These are phyloP conservation scores for Glaciozyma martinii DNA, from an alignment of 768 basidiomycete genomes.

Conservation along the genomic window DNA sequence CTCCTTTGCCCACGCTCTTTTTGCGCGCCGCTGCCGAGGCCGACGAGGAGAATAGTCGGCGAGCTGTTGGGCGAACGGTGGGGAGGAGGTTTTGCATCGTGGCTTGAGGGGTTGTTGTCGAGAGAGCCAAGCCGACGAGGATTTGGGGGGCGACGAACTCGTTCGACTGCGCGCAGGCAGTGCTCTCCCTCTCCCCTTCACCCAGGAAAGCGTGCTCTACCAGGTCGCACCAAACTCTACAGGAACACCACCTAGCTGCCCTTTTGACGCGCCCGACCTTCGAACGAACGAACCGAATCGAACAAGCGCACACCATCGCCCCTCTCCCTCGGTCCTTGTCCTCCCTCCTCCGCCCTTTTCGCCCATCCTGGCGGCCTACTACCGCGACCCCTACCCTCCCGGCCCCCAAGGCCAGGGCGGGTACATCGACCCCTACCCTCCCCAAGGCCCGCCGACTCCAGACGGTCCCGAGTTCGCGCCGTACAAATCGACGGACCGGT, in stretches of 20 bases:
- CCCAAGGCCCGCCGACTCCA: neutral
- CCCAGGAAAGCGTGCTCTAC: no score
- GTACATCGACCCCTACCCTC: neutral
- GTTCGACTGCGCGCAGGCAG: neutral
- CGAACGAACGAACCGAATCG: no score
- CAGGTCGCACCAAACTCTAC: no score
- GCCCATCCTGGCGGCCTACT: no score
- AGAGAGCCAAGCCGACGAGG: neutral
- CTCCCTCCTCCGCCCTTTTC: no score
- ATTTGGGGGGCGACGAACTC: neutral
- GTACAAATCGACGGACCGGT: neutral
- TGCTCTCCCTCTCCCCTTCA: neutral
- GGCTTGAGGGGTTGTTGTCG: neutral
- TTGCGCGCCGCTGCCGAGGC: neutral
- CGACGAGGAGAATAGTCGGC: conserved; percentile 1
- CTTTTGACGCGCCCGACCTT: no score
- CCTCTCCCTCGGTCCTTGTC: no score
- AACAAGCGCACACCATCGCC: no score
- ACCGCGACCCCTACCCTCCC: no score
- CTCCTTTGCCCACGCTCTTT: neutral
- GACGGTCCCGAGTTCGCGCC: neutral
- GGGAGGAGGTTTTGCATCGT: neutral
- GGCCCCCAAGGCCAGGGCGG: no score
- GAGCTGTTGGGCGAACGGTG: neutral
- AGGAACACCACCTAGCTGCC: no score